Conservation (phyloP, 73 alveolate genomes). For the Paraurostyla sp. region DNA sequence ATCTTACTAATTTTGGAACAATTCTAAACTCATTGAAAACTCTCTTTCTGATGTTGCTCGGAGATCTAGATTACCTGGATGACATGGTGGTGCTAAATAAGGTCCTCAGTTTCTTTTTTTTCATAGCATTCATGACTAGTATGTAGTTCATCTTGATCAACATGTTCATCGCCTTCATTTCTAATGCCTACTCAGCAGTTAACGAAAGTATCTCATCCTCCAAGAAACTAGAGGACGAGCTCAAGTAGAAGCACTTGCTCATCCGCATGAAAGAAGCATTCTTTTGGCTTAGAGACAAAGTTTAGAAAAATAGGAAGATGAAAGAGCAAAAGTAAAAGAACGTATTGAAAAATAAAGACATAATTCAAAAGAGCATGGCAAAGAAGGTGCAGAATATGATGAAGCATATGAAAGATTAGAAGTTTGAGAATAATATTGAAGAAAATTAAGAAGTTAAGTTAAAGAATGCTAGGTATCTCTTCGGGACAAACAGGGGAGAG, state of each 20-base stretch:
- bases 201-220: slow-evolving; percentile 43
- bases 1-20: slow-evolving; percentile 58
- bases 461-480: background rate
- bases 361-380: background rate
- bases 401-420: background rate
- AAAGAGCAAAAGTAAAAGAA: background rate
- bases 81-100: slow-evolving; percentile 65
- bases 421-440: background rate
- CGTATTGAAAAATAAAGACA: background rate
- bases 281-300: background rate
- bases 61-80: slow-evolving; percentile 56
- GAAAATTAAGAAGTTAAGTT: background rate
- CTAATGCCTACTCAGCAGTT: slow-evolving; percentile 67
- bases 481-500: background rate
- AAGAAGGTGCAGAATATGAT: background rate
- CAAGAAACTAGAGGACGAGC: slow-evolving; percentile 52
- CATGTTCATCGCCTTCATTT: slow-evolving; percentile 80
- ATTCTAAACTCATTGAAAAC: slow-evolving; percentile 50
- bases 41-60: slow-evolving; percentile 58
- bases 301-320: background rate
- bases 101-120: slow-evolving; percentile 60
- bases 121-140: slow-evolving; percentile 72
- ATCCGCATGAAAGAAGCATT: background rate
- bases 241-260: slow-evolving; percentile 20
- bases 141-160: slow-evolving; percentile 78